Evolutionary conservation across 2,329 filamentous ascomycete species (phyloP).

Genomic region (Fusarium circinatum): DNA sequence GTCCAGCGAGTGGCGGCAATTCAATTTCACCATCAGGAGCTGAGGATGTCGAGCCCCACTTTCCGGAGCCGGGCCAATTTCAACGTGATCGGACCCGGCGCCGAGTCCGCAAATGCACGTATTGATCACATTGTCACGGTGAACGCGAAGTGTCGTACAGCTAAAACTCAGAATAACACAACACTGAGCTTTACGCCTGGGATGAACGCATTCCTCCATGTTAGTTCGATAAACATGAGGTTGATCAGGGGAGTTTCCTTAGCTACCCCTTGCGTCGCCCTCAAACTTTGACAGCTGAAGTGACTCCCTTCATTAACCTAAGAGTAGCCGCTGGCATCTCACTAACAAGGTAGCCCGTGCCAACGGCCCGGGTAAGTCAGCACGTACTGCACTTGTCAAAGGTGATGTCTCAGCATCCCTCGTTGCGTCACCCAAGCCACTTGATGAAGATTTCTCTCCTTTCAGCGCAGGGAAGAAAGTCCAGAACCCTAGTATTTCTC

Average conservation of each 20-base stretch:
- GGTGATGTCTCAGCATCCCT: not conserved
- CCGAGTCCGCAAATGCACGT: not conserved
- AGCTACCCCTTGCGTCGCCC: not conserved
- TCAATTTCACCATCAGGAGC: conserved; percentile 19
- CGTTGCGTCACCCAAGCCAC: conserved; percentile 11
- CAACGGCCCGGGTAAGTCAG: not conserved
- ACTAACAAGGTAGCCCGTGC: not conserved
- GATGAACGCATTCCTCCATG: not conserved
- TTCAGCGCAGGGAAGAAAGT: not conserved
- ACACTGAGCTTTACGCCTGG: not conserved
- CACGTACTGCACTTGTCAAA: conserved; percentile 1
- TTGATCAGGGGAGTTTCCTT: not conserved
- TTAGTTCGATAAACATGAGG: not conserved
- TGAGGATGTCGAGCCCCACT: not conserved
- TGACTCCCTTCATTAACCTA: not conserved
- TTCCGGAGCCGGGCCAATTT: conserved; percentile 4
- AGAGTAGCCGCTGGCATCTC: not conserved
- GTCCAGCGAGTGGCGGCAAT: conserved; percentile 20
- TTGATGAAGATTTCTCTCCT: conserved; percentile 7
- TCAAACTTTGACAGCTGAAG: conserved; percentile 14
- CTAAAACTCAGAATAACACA: not conserved
- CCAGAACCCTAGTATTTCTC: conserved; percentile 25
- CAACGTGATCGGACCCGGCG: conserved; percentile 1
- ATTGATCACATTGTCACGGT: not conserved
- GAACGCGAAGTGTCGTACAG: not conserved